phyloP scores from a whole-genome alignment of 2,329 filamentous ascomycete genomes.

The Dothistroma septosporum region DNA sequence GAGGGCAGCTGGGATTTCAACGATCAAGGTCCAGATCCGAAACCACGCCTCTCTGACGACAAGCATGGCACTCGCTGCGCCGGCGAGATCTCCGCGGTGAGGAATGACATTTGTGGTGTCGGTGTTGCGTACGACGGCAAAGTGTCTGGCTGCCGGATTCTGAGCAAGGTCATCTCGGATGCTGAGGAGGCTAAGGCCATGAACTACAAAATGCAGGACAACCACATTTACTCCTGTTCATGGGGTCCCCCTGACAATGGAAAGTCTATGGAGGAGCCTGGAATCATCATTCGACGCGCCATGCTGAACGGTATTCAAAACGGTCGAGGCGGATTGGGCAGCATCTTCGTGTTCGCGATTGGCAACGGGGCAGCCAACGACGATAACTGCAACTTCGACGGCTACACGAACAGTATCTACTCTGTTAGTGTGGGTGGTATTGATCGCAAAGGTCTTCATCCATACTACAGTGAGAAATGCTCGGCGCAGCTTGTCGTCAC shows the following conservation, averaged over 20 bases:
- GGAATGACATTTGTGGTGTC: conserved; percentile 90
- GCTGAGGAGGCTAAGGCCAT: conserved; percentile 87
- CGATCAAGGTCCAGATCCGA: conserved; percentile 72
- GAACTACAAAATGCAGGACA: conserved; percentile 87
- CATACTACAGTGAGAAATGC: conserved; percentile 94
- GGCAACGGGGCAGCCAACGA: conserved; percentile 83
- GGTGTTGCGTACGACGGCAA: conserved; percentile 90
- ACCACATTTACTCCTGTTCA: conserved; percentile 97
- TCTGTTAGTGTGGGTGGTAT: conserved; percentile 95
- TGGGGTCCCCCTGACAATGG: conserved; percentile 97
- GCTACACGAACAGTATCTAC: conserved; percentile 99
- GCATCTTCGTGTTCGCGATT: conserved; percentile 93
- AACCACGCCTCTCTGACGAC: conserved; percentile 78
- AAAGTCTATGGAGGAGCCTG: conserved; percentile 86
- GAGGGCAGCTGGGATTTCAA: conserved; percentile 96
- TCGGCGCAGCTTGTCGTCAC: conserved; percentile 94
- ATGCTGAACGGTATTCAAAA: conserved; percentile 92
- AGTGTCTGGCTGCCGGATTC: conserved; percentile 85
- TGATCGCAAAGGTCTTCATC: conserved; percentile 79
- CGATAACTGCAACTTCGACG: conserved; percentile 99
- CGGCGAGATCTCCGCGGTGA: conserved; percentile 87
- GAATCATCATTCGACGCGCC: conserved; percentile 78
- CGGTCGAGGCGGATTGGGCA: conserved; percentile 76
- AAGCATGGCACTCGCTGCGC: conserved; percentile 90
- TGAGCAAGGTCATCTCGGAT: conserved; percentile 86